Percentiles rank a stretch among this genome's conserved stretches.
Conservation (phyloP, 2,329 filamentous ascomycete species). For the Orbilia oligospora region DNA sequence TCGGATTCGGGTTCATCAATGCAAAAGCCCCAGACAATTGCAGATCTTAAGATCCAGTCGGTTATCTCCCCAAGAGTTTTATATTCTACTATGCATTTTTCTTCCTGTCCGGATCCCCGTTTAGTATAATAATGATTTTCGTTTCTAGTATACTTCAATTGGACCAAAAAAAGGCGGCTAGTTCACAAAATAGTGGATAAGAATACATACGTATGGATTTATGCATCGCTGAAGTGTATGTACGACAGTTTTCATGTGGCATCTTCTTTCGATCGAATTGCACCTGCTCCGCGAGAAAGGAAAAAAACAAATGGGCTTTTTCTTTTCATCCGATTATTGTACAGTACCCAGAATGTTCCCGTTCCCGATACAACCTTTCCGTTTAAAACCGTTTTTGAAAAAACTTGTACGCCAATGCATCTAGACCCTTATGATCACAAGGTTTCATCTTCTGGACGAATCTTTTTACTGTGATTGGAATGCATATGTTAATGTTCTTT, state of each 20-base stretch:
- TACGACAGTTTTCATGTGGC: slow-evolving; percentile 3
- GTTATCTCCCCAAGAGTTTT: slow-evolving; percentile 18
- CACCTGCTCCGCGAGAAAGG: slow-evolving; percentile 1
- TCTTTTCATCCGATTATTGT: slow-evolving; percentile 47
- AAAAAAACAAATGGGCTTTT: neutral
- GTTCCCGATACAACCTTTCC: slow-evolving; percentile 10
- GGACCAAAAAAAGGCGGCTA: neutral
- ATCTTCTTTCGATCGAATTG: slow-evolving; percentile 6
- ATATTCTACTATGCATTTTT: neutral
- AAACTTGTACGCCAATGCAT: slow-evolving; percentile 29
- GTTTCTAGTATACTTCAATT: neutral
- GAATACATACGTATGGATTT: slow-evolving; percentile 2
- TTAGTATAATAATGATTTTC: slow-evolving; percentile 2
- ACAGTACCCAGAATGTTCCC: slow-evolving; percentile 26
- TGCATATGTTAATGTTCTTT: slow-evolving; percentile 11
- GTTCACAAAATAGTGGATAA: neutral
- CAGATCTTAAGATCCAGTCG: slow-evolving; percentile 27
- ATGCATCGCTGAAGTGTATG: slow-evolving; percentile 20
- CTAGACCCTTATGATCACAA: slow-evolving; percentile 47
- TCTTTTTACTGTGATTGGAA: slow-evolving; percentile 30
- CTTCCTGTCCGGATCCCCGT: neutral
- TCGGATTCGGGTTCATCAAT: slow-evolving; percentile 20
- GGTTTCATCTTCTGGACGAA: slow-evolving; percentile 12
- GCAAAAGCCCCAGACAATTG: neutral
- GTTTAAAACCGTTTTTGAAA: slow-evolving; percentile 10